Base-by-base conservation (phyloP, 768 basidiomycete genomes). In the Boletus coccyginus region DNA sequence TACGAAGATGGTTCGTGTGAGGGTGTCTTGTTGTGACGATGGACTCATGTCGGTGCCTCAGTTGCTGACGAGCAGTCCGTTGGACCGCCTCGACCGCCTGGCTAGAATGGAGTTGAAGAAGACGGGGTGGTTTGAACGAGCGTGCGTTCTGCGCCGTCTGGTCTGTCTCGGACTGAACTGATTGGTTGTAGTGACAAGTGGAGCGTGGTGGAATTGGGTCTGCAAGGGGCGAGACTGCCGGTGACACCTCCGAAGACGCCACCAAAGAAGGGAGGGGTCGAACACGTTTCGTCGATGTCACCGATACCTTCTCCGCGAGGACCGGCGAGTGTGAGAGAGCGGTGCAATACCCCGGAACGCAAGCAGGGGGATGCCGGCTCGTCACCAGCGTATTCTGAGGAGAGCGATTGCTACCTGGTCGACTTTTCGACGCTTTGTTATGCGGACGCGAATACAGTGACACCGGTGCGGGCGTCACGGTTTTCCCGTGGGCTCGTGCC, bases 81-180 rank as follows among this genome's bases (percentile, higher is more conserved):
- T 70, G 50, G 69, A 70, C 45, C 68, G 69, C 13, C 66, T 70
- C 1, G 68, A 70, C 39, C 62, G 61, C 2, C 45, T 70, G 49
- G 69, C 70, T 3, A 57, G 69, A 32, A 59, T 58, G 44, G 70
- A 70, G 29, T 41, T 70, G 10, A 71, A 70, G 58, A 71, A 63
- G 42, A 60, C 66, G 5, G 70, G 70, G 21, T 70, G 69, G 69
- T 57, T 70, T 7, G 68, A 70, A 58, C 67, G 70, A 61, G 40
- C 31, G 68, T 70, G 47, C 8, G 68, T 57, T 16, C 3, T 10
- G 1, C 12, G 0, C 10, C 0, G 1, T 3, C 14, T 5, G 12
- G 11, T 1, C 24, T 19, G 29, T 35, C 19, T 39, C 17, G 19
- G 2, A 33, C 24, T 49, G 14, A 17, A 21, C n/a, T 27, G n/a